phyloP scores from a whole-genome alignment of 208 protist genomes.

The Trypanosoma scelopori region DNA sequence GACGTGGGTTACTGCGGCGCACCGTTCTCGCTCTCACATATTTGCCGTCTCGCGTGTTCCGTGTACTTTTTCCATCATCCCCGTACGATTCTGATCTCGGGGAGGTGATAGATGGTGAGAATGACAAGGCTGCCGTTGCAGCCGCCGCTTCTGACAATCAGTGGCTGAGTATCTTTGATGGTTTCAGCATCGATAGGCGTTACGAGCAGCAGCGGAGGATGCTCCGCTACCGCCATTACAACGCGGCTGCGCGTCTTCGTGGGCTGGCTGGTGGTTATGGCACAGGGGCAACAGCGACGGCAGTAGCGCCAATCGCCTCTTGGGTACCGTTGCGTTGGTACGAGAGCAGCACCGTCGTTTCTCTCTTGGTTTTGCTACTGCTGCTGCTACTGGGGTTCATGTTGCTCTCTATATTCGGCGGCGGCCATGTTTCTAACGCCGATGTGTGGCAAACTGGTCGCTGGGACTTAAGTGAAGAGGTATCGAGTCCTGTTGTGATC shows the following conservation, averaged over 20 bases:
- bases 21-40: neutral
- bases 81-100: neutral
- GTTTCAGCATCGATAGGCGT: neutral
- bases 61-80: slow-evolving; percentile 1
- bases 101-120: neutral
- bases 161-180: neutral
- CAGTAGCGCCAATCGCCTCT: neutral
- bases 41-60: slow-evolving; percentile 8
- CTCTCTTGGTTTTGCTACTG: slow-evolving; percentile 14
- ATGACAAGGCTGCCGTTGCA: neutral
- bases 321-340: slow-evolving; percentile 28
- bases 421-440: neutral
- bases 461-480: neutral
- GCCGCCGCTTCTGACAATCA: neutral
- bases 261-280: neutral
- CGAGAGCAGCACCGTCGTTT: slow-evolving; percentile 15
- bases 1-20: slow-evolving; percentile 12
- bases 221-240: slow-evolving; percentile 23
- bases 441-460: neutral
- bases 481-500: neutral
- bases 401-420: neutral
- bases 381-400: slow-evolving; percentile 6
- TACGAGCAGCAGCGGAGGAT: slow-evolving; percentile 5
- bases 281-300: neutral
- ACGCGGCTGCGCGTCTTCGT: slow-evolving; percentile 4